phyloP scores from a whole-genome alignment of 805 yeast species.

The Candida nanaspora region DNA sequence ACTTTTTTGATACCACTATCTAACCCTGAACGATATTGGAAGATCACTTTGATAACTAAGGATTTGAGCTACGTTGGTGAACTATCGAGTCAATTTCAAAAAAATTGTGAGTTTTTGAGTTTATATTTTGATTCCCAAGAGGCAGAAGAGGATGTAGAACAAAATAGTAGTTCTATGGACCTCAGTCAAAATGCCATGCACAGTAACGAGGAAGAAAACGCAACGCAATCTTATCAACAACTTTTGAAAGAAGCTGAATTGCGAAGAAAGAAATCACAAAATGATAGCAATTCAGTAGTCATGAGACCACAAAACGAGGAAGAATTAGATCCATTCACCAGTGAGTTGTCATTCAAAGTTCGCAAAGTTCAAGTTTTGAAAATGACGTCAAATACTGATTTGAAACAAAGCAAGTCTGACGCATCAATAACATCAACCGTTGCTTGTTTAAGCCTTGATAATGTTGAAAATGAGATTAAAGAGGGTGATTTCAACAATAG shows the following conservation, averaged over 20 bases:
- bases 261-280: not conserved
- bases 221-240: not conserved
- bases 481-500: not conserved
- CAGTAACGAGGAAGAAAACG: constrained; percentile 3
- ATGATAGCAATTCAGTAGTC: not conserved
- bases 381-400: not conserved
- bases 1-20: constrained; percentile 58
- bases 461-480: constrained; percentile 6
- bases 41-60: constrained; percentile 31
- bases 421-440: constrained; percentile 26
- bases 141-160: not conserved
- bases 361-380: not conserved
- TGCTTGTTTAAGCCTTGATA: constrained; percentile 27
- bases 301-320: not conserved
- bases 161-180: too few relatives aligned
- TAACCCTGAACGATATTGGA: constrained; percentile 77
- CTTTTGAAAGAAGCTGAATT: not conserved
- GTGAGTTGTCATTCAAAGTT: not conserved
- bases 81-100: constrained; percentile 19
- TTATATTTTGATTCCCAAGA: constrained; percentile 9
- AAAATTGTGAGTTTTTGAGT: constrained; percentile 16
- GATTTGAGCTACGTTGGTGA: constrained; percentile 20
- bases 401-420: constrained; percentile 13
- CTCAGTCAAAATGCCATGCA: too few relatives aligned
- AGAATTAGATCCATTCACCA: not conserved